A percentile compares a stretch with the other conserved stretches of the same genome.
Conservation (phyloP, 2,329 filamentous ascomycete species). For the Diaporthe amygdali region DNA sequence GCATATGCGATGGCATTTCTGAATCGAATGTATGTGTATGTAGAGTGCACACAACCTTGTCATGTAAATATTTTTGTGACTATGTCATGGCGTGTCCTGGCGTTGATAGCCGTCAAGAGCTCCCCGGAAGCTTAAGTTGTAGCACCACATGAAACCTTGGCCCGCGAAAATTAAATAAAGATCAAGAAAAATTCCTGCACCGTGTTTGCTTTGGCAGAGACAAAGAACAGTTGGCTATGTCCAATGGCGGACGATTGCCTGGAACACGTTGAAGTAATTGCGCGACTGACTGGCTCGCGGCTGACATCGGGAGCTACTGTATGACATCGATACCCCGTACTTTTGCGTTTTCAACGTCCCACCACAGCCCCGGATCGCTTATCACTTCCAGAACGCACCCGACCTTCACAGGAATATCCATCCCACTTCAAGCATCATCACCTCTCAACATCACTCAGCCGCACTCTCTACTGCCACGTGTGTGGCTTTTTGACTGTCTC, state of each 20-base stretch:
- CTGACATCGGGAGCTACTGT: constrained; percentile 9
- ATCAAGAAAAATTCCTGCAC: background rate
- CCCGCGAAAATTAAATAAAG: background rate
- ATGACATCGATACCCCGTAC: constrained; percentile 10
- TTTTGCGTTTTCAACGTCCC: background rate
- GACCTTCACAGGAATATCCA: background rate
- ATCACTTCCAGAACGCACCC: background rate
- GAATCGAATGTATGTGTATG: background rate
- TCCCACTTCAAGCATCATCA: background rate
- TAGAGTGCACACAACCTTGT: background rate
- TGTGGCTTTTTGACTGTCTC: background rate
- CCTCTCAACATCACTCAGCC: background rate
- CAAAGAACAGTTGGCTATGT: background rate
- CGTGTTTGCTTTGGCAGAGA: background rate
- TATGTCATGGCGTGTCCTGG: no score
- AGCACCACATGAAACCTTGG: background rate
- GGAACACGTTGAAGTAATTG: background rate
- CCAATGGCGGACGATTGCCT: background rate
- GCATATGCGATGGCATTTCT: background rate
- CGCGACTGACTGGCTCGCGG: background rate
- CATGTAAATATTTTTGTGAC: background rate
- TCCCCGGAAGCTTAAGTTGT: background rate
- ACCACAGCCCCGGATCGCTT: background rate
- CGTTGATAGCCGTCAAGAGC: background rate
- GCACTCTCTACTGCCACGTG: constrained; percentile 18